A percentile compares a stretch with the other conserved stretches of the same genome.
Conservation (phyloP, 371 early-diverging fungal genomes). For the Catenaria anguillulae region DNA sequence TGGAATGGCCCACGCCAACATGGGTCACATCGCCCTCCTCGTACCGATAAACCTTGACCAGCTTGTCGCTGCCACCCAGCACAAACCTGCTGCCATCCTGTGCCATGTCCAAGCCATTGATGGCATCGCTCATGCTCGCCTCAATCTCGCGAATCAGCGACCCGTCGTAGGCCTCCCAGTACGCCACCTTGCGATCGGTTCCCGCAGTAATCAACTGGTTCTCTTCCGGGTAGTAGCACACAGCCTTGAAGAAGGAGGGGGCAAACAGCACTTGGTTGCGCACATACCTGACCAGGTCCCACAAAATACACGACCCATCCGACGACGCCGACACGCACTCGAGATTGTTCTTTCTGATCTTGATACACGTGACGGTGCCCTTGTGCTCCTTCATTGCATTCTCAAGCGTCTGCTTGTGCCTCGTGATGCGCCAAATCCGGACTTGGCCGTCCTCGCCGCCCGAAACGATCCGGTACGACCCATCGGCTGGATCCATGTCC, state of each 20-base stretch:
- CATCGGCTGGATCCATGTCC: slow-evolving; percentile 17
- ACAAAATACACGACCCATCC: slow-evolving; percentile 40
- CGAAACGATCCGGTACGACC: slow-evolving; percentile 32
- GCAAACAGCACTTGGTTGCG: slow-evolving; percentile 43
- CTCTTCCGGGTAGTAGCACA: slow-evolving; percentile 37
- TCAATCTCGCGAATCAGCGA: slow-evolving; percentile 35
- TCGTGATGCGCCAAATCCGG: slow-evolving; percentile 32
- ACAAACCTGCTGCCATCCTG: slow-evolving; percentile 30
- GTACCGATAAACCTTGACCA: slow-evolving; percentile 37
- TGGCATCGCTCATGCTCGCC: slow-evolving; percentile 30
- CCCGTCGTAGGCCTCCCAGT: slow-evolving; percentile 44
- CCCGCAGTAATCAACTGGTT: slow-evolving; percentile 34
- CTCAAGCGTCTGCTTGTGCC: slow-evolving; percentile 25
- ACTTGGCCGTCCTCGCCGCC: slow-evolving; percentile 45
- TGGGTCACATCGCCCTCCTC: slow-evolving; percentile 34
- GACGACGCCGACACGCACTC: slow-evolving; percentile 35
- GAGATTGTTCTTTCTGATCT: slow-evolving; percentile 31
- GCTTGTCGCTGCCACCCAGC: slow-evolving; percentile 38
- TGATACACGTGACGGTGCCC: slow-evolving; percentile 38
- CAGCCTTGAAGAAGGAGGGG: slow-evolving; percentile 37
- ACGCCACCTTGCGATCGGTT: slow-evolving; percentile 38
- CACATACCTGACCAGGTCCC: slow-evolving; percentile 37
- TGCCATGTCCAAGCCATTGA: slow-evolving; percentile 37
- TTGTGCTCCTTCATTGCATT: slow-evolving; percentile 43
- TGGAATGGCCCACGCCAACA: slow-evolving; percentile 26